Percentiles rank a stretch among this genome's conserved stretches.
phyloP scores from a whole-genome alignment of 2,329 filamentous ascomycete genomes.

The Ophiostoma tasmaniense region DNA sequence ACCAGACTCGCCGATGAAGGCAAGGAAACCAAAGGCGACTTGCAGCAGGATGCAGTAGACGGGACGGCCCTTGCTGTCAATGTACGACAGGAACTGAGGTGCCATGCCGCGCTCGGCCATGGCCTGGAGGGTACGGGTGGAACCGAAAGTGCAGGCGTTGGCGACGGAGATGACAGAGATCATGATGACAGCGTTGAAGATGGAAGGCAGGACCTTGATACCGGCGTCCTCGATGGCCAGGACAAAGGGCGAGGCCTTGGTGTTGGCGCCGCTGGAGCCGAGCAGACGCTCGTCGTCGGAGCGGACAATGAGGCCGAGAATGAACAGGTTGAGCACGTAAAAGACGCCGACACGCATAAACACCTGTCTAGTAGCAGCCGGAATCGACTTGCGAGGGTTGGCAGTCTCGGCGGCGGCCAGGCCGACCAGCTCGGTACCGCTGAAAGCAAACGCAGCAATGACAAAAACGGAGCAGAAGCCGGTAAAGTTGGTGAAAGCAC shows the following conservation, averaged over 20 bases:
- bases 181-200: conserved; percentile 69
- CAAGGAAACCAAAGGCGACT: conserved; percentile 53
- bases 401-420: conserved; percentile 55
- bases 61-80: conserved; percentile 43
- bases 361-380: conserved; percentile 48
- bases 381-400: conserved; percentile 55
- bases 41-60: conserved; percentile 49
- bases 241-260: conserved; percentile 50
- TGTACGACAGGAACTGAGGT: conserved; percentile 46
- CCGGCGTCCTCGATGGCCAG: conserved; percentile 65
- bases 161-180: conserved; percentile 61
- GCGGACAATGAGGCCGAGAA: conserved; percentile 26
- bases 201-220: conserved; percentile 56
- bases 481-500: conserved; percentile 43
- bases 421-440: conserved; percentile 52
- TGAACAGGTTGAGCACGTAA: conserved; percentile 26
- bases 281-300: conserved; percentile 28
- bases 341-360: conserved; percentile 28
- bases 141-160: conserved; percentile 55
- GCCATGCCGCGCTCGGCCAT: conserved; percentile 52
- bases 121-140: conserved; percentile 51
- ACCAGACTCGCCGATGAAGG: conserved; percentile 53
- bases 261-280: conserved; percentile 23
- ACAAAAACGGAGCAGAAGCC: conserved; percentile 27
- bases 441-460: conserved; percentile 50